Conservation (phyloP, 345 rosid genomes). For the Eucalyptus cladocalyx region DNA sequence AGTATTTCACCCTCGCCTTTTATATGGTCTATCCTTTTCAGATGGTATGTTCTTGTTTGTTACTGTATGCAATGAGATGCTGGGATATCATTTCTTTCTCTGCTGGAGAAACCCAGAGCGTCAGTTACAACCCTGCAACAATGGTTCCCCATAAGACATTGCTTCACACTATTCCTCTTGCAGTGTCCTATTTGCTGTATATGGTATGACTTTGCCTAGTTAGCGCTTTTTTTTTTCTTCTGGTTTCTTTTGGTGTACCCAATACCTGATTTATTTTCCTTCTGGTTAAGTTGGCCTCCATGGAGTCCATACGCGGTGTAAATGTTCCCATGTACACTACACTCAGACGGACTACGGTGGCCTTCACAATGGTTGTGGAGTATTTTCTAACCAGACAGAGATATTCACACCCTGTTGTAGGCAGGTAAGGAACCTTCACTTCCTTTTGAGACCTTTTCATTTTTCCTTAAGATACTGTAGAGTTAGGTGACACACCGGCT, state of each 20-base stretch:
- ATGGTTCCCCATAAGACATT: conserved; percentile 63
- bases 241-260: not conserved
- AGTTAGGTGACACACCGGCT: not conserved
- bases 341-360: conserved; percentile 91
- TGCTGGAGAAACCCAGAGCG: conserved; percentile 36
- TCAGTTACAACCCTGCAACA: conserved; percentile 25
- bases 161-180: conserved; percentile 63
- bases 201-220: conserved; percentile 43
- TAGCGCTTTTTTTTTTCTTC: not conserved
- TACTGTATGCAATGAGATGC: conserved; percentile 59
- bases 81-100: conserved; percentile 58
- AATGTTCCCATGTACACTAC: conserved; percentile 99
- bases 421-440: conserved; percentile 34
- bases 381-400: conserved; percentile 70
- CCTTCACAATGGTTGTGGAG: conserved; percentile 88
- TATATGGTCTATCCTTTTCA: conserved; percentile 5
- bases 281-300: conserved; percentile 62
- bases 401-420: conserved; percentile 54
- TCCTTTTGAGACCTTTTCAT: not conserved
- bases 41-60: conserved; percentile 72
- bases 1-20: not conserved
- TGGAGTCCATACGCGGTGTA: conserved; percentile 95
- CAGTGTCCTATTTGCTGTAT: conserved; percentile 73
- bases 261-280: not conserved
- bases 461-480: not conserved